phyloP scores from a whole-genome alignment of 768 basidiomycete species.

The Lactarius evosmus region DNA sequence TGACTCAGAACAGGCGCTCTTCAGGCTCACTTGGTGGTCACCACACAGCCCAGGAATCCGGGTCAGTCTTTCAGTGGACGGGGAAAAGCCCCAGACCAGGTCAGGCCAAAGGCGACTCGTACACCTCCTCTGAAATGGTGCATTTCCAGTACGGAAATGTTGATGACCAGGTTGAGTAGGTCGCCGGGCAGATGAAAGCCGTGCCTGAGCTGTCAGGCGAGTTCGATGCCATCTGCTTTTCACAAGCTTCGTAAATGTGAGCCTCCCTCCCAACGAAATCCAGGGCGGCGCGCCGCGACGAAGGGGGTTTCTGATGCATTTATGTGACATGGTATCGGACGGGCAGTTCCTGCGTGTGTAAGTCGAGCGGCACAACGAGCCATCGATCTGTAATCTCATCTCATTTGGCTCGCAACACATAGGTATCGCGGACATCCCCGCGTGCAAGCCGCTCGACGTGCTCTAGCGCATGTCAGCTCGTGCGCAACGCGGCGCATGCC shows the following conservation, averaged over 20 bases:
- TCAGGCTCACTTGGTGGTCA: no score
- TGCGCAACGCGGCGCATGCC: conserved; percentile 54
- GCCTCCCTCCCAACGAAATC: no score
- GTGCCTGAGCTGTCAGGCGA: conserved; percentile 64
- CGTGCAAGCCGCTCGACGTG: conserved; percentile 61
- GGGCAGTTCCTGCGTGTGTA: conserved; percentile 89
- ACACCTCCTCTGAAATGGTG: conserved; percentile 69
- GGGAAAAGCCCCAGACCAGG: not conserved
- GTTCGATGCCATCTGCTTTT: conserved; percentile 87
- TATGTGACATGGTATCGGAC: conserved; percentile 37
- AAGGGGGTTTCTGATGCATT: not conserved
- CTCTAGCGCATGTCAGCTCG: conserved; percentile 68
- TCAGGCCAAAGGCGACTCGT: conserved; percentile 56
- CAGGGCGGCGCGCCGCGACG: not conserved
- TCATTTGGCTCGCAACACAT: conserved; percentile 88
- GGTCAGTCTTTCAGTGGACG: no score
- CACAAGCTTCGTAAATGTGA: conserved; percentile 54
- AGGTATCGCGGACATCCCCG: conserved; percentile 75
- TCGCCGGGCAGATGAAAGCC: conserved; percentile 61
- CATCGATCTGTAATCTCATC: conserved; percentile 74
- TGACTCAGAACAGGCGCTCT: no score
- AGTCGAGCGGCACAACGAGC: conserved; percentile 69
- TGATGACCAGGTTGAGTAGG: conserved; percentile 62
- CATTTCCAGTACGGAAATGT: conserved; percentile 79
- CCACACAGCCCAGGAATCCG: no score